Evolutionary conservation across 2,329 filamentous ascomycete species (phyloP).

Genomic region (Emydomyces testavorans): DNA sequence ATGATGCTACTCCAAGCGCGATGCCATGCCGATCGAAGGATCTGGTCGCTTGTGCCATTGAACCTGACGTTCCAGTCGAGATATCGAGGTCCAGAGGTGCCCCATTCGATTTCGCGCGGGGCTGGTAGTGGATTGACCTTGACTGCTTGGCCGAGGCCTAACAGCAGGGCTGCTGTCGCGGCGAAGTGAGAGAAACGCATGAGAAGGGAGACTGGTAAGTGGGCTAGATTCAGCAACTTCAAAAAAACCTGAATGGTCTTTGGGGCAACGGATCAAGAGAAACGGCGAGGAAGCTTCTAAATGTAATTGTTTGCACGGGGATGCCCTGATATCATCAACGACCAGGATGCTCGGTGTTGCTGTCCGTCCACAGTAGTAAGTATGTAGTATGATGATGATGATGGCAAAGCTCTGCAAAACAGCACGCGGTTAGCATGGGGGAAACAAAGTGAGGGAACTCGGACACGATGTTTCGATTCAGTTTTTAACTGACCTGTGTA

Average conservation of each 20-base stretch:
- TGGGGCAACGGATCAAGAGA: neutral
- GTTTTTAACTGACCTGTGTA: conserved; percentile 2
- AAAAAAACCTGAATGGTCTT: neutral
- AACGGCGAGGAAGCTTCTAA: neutral
- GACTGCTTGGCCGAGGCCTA: conserved; percentile 34
- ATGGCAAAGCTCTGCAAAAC: conserved; percentile 3
- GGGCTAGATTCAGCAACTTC: neutral
- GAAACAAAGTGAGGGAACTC: neutral
- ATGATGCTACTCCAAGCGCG: conserved; percentile 40
- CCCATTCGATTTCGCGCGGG: conserved; percentile 44
- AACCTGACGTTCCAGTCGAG: conserved; percentile 32
- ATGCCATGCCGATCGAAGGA: conserved; percentile 40
- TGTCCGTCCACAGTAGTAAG: too few species aligned
- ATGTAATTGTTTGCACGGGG: conserved; percentile 4
- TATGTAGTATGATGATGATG: too few species aligned
- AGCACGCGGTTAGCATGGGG: neutral
- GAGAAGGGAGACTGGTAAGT: neutral
- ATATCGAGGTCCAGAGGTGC: conserved; percentile 39
- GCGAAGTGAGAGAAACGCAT: conserved; percentile 16
- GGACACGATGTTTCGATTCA: neutral
- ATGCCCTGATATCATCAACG: neutral
- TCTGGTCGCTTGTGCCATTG: conserved; percentile 27
- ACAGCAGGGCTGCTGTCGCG: conserved; percentile 15
- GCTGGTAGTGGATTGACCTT: conserved; percentile 45
- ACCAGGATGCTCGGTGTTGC: neutral